Evolutionary conservation across 2,329 filamentous ascomycete species (phyloP).

Genomic region (Colletotrichum melonis): DNA sequence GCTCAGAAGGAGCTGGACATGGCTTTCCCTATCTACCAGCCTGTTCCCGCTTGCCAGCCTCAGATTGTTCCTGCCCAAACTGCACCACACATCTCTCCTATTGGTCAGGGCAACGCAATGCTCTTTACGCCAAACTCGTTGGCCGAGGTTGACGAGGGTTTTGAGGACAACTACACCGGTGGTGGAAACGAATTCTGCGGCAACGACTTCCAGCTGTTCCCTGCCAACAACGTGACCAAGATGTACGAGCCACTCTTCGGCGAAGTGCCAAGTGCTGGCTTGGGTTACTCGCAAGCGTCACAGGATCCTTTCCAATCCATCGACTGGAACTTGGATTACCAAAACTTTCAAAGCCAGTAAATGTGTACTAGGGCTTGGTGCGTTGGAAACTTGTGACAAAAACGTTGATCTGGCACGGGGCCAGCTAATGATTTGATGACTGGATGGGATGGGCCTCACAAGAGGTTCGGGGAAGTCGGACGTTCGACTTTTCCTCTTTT

Average conservation of each 20-base stretch:
- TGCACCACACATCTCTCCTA: slow-evolving; percentile 73
- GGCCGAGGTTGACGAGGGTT: slow-evolving; percentile 73
- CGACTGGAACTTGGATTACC: slow-evolving; percentile 54
- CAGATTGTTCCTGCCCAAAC: slow-evolving; percentile 42
- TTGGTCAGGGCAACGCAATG: slow-evolving; percentile 75
- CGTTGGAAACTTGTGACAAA: slow-evolving; percentile 8
- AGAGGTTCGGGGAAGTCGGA: slow-evolving; percentile 15
- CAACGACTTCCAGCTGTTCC: slow-evolving; percentile 76
- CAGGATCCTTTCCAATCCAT: slow-evolving; percentile 60
- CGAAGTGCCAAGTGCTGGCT: slow-evolving; percentile 61
- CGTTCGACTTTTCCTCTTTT: slow-evolving; percentile 9
- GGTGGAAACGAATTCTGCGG: slow-evolving; percentile 48
- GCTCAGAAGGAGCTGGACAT: slow-evolving; percentile 33
- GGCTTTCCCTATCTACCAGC: slow-evolving; percentile 27
- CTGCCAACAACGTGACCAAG: slow-evolving; percentile 52
- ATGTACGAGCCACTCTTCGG: slow-evolving; percentile 60
- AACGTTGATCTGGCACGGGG: slow-evolving; percentile 7
- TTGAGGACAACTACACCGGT: slow-evolving; percentile 62
- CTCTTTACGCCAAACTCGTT: slow-evolving; percentile 75
- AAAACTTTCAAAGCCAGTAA: slow-evolving; percentile 45
- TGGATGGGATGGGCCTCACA: slow-evolving; percentile 24
- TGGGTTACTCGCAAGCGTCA: slow-evolving; percentile 65
- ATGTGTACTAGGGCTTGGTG: background rate
- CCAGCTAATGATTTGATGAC: slow-evolving; percentile 33
- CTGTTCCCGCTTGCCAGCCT: slow-evolving; percentile 53